A percentile compares a stretch with the other conserved stretches of the same genome.
Evolutionary conservation across 345 rosid genomes (phyloP).

Genomic region (Salix viminalis): DNA sequence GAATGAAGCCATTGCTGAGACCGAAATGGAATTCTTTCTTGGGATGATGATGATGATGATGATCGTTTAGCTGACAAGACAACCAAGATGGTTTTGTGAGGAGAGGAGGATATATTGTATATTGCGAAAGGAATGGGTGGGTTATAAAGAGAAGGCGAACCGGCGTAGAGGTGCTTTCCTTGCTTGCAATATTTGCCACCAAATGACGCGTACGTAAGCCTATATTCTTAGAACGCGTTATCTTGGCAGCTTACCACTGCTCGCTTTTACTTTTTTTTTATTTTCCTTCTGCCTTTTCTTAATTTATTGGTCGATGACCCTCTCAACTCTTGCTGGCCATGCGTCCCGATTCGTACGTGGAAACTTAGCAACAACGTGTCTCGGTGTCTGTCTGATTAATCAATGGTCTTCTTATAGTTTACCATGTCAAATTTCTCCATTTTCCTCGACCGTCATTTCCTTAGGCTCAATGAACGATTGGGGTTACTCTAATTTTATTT

Average conservation of each 20-base stretch:
- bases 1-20: constrained; percentile 49
- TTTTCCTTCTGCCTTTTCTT: neutral
- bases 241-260: neutral
- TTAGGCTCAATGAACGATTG: neutral
- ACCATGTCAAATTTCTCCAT: neutral
- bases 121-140: neutral
- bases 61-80: neutral
- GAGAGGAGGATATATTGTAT: neutral
- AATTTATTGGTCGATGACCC: neutral
- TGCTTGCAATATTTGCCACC: neutral
- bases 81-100: constrained; percentile 11
- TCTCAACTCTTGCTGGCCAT: neutral
- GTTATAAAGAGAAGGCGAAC: constrained; percentile 2
- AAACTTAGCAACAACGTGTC: neutral
- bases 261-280: too few relatives aligned
- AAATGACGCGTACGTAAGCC: neutral
- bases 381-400: neutral
- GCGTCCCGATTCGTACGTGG: neutral
- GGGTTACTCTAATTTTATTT: too few relatives aligned
- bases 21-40: neutral
- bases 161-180: neutral
- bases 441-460: neutral
- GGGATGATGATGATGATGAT: neutral
- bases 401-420: neutral
- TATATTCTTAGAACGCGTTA: neutral